Evolutionary conservation across 257 asterid genomes (phyloP), one percentile per base, ranked within the genome.

Genomic region (Plantago ovata): DNA sequence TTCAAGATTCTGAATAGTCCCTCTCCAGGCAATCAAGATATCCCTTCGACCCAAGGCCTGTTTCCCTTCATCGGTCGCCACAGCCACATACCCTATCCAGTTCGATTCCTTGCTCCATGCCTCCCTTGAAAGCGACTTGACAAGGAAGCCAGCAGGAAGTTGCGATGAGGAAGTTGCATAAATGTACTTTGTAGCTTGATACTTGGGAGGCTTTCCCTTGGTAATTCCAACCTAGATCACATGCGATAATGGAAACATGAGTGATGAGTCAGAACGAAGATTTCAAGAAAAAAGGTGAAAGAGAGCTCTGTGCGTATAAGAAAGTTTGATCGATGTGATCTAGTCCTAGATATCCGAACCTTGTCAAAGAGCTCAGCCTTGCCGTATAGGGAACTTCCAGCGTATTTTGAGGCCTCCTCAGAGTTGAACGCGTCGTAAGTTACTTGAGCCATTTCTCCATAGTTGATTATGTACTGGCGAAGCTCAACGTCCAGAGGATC

Each of bases 21-120:
- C 89, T 57, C 94, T 81, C 89, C 89, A 79, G 0, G 81, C 77
- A 45, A 81, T 53, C 68, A 84, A 14, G 10, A 84, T 81, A 44
- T 81, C 89, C 58, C 89, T 70, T 50, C 89, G 70, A 43, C 86
- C 94, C 15, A 81, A 58, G 3, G 78, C 81, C 5, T 13, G 3
- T 61, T 67, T 73, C 58, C 89, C 89, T 57, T 79, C 77, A 28
- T 81, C 77, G 3, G 84, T 81, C 16, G 86, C 80, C 15, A 79
- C 89, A 10, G 84, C 86, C 0, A 84, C 77, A 39, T 62, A 81
- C 15, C 84, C 89, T 19, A 69, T 68, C 84, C 84, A 84, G 20
- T 84, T 79, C 0, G 84, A 72, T 16, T 84, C 80, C 59, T 56
- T 48, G 61, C 44, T 53, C 66, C 59, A 57, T 4, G 80, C 42